Evolutionary conservation across 257 asterid genomes (phyloP).

Genomic region (Scutellaria baicalensis): DNA sequence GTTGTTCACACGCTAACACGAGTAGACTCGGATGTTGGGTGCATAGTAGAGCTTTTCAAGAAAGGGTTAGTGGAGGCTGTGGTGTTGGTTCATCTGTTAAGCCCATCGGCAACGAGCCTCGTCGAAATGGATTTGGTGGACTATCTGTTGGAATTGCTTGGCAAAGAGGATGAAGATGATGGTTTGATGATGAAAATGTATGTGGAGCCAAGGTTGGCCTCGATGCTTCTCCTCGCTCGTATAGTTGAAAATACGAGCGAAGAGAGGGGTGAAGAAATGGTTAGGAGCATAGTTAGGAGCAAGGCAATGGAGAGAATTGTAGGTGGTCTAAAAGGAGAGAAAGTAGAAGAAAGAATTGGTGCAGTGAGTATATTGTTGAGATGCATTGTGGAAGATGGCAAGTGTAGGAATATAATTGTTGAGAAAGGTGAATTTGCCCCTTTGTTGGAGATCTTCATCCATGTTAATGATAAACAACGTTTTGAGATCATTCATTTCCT

Average conservation of each 20-base stretch:
- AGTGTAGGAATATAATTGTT: conserved; percentile 59
- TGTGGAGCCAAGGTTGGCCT: conserved; percentile 49
- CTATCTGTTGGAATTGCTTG: conserved; percentile 36
- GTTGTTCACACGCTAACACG: conserved; percentile 61
- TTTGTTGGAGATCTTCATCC: conserved; percentile 43
- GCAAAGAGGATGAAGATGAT: conserved; percentile 13
- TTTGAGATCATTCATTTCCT: conserved; percentile 62
- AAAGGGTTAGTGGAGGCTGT: conserved; percentile 69
- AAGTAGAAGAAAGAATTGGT: conserved; percentile 43
- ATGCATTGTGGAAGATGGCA: conserved; percentile 67
- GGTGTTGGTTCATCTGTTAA: conserved; percentile 48
- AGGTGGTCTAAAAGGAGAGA: conserved; percentile 39
- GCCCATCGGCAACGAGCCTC: conserved; percentile 32
- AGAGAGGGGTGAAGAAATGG: conserved; percentile 19
- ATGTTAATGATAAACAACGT: conserved; percentile 37
- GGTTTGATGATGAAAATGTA: conserved; percentile 22
- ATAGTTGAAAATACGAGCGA: conserved; percentile 37
- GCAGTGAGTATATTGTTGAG: conserved; percentile 59
- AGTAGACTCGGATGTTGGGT: conserved; percentile 71
- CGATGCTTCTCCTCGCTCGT: conserved; percentile 44
- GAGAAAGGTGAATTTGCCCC: conserved; percentile 46
- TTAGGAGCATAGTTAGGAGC: conserved; percentile 26
- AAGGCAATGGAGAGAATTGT: conserved; percentile 30
- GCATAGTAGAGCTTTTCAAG: conserved; percentile 58
- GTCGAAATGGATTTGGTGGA: conserved; percentile 47